Percentiles rank a stretch among this genome's conserved stretches.
Conservation (phyloP, 2,329 filamentous ascomycete genomes). For the Aspergillus fumigatus region DNA sequence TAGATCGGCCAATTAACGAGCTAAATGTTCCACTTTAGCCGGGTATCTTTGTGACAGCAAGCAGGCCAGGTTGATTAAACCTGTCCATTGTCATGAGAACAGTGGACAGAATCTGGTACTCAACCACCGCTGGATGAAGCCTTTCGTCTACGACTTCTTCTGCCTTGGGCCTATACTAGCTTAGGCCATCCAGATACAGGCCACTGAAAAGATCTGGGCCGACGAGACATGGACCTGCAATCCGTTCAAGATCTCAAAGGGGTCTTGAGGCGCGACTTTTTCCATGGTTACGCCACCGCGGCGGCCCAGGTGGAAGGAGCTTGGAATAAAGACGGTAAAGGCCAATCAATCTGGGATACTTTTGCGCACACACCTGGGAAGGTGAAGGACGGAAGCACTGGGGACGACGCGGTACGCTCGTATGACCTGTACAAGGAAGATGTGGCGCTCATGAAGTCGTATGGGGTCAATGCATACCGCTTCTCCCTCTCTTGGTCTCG, state of each 20-base stretch:
- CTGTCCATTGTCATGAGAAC: not conserved
- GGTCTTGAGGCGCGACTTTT: slow-evolving; percentile 24
- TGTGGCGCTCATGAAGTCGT: slow-evolving; percentile 66
- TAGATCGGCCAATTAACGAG: not conserved
- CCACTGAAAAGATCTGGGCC: not conserved
- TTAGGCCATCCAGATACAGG: not conserved
- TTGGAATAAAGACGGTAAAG: slow-evolving; percentile 66
- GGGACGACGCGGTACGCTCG: slow-evolving; percentile 71
- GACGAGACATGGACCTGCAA: slow-evolving; percentile 17
- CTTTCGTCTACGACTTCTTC: not conserved
- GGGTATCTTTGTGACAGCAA: not conserved
- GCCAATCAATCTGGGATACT: slow-evolving; percentile 75
- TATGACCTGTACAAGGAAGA: slow-evolving; percentile 72
- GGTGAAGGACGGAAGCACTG: slow-evolving; percentile 68
- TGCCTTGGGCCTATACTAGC: not conserved
- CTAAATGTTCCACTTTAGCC: not conserved
- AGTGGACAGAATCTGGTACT: not conserved
- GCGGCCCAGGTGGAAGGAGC: slow-evolving; percentile 68
- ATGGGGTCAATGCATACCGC: slow-evolving; percentile 68
- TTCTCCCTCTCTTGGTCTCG: slow-evolving; percentile 74
- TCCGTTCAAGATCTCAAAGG: slow-evolving; percentile 24
- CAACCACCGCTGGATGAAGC: not conserved
- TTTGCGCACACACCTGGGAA: slow-evolving; percentile 72
- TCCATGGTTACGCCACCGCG: slow-evolving; percentile 27
- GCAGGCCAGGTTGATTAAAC: not conserved